A percentile compares a stretch with the other conserved stretches of the same genome.
phyloP scores from a whole-genome alignment of 192 early-diverging fungal genomes.

The Coemansia furcata region DNA sequence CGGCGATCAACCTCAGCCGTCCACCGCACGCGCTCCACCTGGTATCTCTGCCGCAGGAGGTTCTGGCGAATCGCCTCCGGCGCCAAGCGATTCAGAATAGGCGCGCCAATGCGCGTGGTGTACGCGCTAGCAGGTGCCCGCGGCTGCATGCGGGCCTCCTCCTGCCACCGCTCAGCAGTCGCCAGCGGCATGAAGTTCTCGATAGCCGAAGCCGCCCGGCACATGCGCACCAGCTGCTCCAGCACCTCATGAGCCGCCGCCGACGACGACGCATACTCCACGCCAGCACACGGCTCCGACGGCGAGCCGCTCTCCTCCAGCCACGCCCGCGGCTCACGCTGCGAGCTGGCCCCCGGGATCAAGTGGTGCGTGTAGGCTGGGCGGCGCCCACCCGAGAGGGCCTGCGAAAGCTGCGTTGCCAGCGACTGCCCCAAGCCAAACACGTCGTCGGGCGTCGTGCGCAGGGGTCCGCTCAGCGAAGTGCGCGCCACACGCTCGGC shows the following conservation, averaged over 20 bases:
- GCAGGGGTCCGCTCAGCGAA: slow-evolving; percentile 23
- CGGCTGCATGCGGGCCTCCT: slow-evolving; percentile 83
- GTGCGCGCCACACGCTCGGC: slow-evolving; percentile 42
- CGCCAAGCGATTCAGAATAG: slow-evolving; percentile 66
- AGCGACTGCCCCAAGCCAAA: slow-evolving; percentile 38
- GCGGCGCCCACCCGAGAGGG: slow-evolving; percentile 37
- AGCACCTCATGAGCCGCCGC: slow-evolving; percentile 14
- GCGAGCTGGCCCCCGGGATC: slow-evolving; percentile 23
- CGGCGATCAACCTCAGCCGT: slow-evolving; percentile 34
- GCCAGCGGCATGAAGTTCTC: slow-evolving; percentile 68
- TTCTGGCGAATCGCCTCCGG: slow-evolving; percentile 72
- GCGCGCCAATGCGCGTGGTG: slow-evolving; percentile 58
- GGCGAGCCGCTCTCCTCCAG: background rate
- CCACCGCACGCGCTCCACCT: slow-evolving; percentile 40
- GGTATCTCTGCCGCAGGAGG: slow-evolving; percentile 40
- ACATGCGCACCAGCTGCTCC: slow-evolving; percentile 37
- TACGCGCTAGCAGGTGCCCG: slow-evolving; percentile 61
- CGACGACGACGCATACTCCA: slow-evolving; percentile 3
- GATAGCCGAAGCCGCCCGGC: slow-evolving; percentile 49
- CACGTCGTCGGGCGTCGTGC: slow-evolving; percentile 34
- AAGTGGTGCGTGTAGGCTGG: slow-evolving; percentile 30
- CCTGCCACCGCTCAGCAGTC: slow-evolving; percentile 79
- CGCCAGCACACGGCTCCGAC: background rate
- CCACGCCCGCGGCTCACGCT: slow-evolving; percentile 2
- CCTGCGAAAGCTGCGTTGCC: slow-evolving; percentile 30